A percentile compares a stretch with the other conserved stretches of the same genome.
phyloP scores from a whole-genome alignment of 495 filamentous ascomycete species.

The Geopyxis carbonaria region DNA sequence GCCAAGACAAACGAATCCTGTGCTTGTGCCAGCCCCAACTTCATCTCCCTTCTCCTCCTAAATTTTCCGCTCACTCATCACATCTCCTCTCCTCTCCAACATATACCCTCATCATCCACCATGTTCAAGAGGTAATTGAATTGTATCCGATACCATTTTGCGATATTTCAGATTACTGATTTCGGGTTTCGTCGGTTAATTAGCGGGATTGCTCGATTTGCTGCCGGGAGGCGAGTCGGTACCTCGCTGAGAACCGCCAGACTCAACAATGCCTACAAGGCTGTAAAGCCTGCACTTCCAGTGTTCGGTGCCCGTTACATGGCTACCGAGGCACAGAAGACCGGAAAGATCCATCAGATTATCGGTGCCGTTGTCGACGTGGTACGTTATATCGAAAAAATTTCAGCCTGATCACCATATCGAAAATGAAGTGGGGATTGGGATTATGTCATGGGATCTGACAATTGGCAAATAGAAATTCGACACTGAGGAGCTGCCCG shows the following conservation, averaged over 20 bases:
- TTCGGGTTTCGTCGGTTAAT: constrained; percentile 15
- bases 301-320: constrained; percentile 38
- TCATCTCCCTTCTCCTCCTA: constrained; percentile 5
- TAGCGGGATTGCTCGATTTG: constrained; percentile 48
- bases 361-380: constrained; percentile 52
- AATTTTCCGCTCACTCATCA: constrained; percentile 1
- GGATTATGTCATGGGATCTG: not conserved
- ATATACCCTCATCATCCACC: constrained; percentile 27
- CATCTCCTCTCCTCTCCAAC: constrained; percentile 22
- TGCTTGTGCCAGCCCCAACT: constrained; percentile 1
- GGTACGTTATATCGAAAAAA: constrained; percentile 51
- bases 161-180: constrained; percentile 21
- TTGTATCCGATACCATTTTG: constrained; percentile 29
- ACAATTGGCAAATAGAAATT: constrained; percentile 53
- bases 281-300: constrained; percentile 37
- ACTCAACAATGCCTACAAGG: constrained; percentile 37
- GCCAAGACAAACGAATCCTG: constrained; percentile 1
- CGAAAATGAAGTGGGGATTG: constrained; percentile 7
- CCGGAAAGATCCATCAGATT: constrained; percentile 52
- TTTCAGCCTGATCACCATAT: constrained; percentile 28
- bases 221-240: constrained; percentile 42
- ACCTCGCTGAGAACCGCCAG: constrained; percentile 30
- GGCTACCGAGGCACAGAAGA: constrained; percentile 33
- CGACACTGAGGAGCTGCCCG: constrained; percentile 79
- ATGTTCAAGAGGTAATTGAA: constrained; percentile 29